phyloP scores from a whole-genome alignment of 805 yeast species.

The Ogataea zsoltii region DNA sequence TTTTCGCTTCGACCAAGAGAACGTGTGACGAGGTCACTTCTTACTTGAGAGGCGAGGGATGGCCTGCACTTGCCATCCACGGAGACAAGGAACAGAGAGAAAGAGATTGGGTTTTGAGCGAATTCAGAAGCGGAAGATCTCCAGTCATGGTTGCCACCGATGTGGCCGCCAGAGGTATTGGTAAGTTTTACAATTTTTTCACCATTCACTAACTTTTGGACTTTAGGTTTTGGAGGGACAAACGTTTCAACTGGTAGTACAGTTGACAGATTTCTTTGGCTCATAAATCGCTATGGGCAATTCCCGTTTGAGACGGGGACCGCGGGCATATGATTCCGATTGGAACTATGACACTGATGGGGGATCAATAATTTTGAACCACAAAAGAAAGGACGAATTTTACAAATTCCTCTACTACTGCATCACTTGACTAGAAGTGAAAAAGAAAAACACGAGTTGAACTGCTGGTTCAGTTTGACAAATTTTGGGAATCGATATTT shows the following conservation, averaged over 20 bases:
- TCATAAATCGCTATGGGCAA: slow-evolving; percentile 7
- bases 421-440: slow-evolving; percentile 1
- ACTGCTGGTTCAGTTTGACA: neutral
- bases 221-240: slow-evolving; percentile 5
- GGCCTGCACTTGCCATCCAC: slow-evolving; percentile 98
- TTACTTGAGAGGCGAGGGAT: slow-evolving; percentile 92
- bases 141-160: slow-evolving; percentile 99
- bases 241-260: neutral
- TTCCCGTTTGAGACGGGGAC: neutral
- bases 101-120: slow-evolving; percentile 97
- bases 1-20: slow-evolving; percentile 97
- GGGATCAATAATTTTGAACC: slow-evolving; percentile 5
- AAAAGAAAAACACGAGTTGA: neutral
- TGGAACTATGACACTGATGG: slow-evolving; percentile 5
- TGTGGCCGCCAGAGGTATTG: slow-evolving; percentile 99
- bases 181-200: slow-evolving; percentile 54
- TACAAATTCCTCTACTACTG: slow-evolving; percentile 9
- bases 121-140: slow-evolving; percentile 88
- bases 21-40: slow-evolving; percentile 94
- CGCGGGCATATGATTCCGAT: slow-evolving; percentile 1
- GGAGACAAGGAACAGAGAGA: slow-evolving; percentile 98
- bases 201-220: slow-evolving; percentile 14
- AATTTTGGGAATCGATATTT: slow-evolving; percentile 3
- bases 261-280: neutral
- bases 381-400: slow-evolving; percentile 5